phyloP scores from a whole-genome alignment of 768 basidiomycete species.

The Terana coerulea region DNA sequence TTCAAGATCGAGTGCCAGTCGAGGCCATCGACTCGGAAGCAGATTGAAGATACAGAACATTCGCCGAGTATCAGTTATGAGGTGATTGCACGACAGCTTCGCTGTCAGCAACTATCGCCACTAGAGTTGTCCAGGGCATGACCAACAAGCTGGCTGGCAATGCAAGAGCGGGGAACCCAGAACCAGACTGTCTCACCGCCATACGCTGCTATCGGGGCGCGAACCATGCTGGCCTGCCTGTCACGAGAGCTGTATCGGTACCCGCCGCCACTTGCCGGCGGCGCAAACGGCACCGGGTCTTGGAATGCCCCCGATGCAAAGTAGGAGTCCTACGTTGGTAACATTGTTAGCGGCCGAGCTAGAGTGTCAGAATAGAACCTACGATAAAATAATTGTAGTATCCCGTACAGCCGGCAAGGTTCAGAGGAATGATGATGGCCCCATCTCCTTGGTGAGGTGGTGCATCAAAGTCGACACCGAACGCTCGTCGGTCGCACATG shows the following conservation, averaged over 20 bases:
- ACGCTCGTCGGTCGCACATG: conserved; percentile 1
- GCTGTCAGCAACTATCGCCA: conserved; percentile 6
- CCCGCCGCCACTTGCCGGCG: conserved; percentile 1
- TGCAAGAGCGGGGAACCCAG: conserved; percentile 2
- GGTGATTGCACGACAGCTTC: no score
- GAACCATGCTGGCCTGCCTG: conserved; percentile 3
- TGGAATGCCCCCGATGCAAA: conserved; percentile 1
- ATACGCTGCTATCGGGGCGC: conserved; percentile 2
- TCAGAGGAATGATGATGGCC: conserved; percentile 4
- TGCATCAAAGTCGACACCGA: conserved; percentile 8
- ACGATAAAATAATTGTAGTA: conserved; percentile 9
- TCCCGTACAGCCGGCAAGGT: neutral
- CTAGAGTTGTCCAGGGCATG: conserved; percentile 1
- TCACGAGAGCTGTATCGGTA: conserved; percentile 4
- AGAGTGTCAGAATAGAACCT: neutral
- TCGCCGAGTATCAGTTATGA: no score
- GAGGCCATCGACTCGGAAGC: no score
- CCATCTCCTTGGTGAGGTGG: conserved; percentile 3
- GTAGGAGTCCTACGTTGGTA: neutral
- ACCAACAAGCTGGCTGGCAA: conserved; percentile 1
- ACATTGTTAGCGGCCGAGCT: neutral
- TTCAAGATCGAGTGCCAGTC: no score
- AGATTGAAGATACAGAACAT: no score
- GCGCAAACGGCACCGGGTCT: conserved; percentile 5
- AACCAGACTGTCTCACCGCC: conserved; percentile 6